phyloP scores from a whole-genome alignment of 345 rosid genomes.

The Arabis alpina region DNA sequence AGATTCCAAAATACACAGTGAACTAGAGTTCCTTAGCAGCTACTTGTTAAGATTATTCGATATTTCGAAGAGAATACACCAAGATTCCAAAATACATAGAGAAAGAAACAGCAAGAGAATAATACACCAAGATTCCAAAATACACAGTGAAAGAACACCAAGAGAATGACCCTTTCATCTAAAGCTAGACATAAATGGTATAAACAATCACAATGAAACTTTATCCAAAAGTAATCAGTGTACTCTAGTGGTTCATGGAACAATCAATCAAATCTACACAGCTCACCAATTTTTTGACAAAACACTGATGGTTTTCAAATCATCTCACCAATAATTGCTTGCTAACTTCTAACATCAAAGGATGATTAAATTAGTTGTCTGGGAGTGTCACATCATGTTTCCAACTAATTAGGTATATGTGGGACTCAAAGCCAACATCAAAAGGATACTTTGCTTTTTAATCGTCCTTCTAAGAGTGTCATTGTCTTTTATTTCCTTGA shows the following conservation, averaged over 20 bases:
- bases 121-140: too few species aligned
- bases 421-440: slow-evolving; percentile 45
- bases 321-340: slow-evolving; percentile 42
- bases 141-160: too few species aligned
- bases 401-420: slow-evolving; percentile 50
- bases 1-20: slow-evolving; percentile 3
- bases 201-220: neutral
- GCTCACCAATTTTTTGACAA: slow-evolving; percentile 26
- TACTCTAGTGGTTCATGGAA: slow-evolving; percentile 29
- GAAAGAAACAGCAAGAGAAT: neutral
- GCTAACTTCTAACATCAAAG: slow-evolving; percentile 31
- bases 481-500: slow-evolving; percentile 34
- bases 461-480: slow-evolving; percentile 46
- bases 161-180: slow-evolving; percentile 13
- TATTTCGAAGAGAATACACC: slow-evolving; percentile 17
- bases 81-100: slow-evolving; percentile 21
- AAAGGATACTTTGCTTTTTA: slow-evolving; percentile 43
- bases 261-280: slow-evolving; percentile 42
- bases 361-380: slow-evolving; percentile 36
- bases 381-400: slow-evolving; percentile 44
- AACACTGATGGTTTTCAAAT: slow-evolving; percentile 30
- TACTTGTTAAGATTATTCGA: neutral
- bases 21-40: slow-evolving; percentile 1
- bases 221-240: slow-evolving; percentile 3
- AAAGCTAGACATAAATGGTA: slow-evolving; percentile 19